Conservation (phyloP, 331 rosid genomes). For the Arachis monticola region DNA sequence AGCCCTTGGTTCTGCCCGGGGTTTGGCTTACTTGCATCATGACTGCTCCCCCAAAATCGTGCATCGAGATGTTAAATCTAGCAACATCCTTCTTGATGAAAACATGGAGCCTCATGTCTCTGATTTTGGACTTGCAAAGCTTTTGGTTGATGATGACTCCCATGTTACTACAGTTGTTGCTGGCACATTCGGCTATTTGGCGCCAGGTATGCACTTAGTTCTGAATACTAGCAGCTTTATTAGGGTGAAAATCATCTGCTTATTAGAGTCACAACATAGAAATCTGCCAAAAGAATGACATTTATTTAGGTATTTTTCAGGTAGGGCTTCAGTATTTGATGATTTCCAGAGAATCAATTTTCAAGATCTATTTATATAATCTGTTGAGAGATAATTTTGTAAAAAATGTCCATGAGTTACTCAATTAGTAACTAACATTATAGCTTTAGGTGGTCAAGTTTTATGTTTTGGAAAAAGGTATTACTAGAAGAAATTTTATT, state of each 20-base stretch:
- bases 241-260: not conserved
- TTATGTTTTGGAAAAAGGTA: too few relatives aligned
- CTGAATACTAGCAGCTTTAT: not conserved
- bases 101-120: slow-evolving; percentile 81
- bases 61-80: slow-evolving; percentile 86
- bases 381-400: not conserved
- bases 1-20: slow-evolving; percentile 87
- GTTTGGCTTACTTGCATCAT: slow-evolving; percentile 78
- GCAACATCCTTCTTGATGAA: slow-evolving; percentile 84
- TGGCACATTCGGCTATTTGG: slow-evolving; percentile 88
- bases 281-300: not conserved
- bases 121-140: slow-evolving; percentile 91
- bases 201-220: slow-evolving; percentile 64
- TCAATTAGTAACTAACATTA: not conserved
- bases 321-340: not conserved
- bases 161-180: slow-evolving; percentile 93
- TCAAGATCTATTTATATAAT: not conserved
- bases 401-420: not conserved
- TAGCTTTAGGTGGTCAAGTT: not conserved
- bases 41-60: slow-evolving; percentile 83
- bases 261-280: not conserved
- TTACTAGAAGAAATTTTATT: too few relatives aligned
- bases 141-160: slow-evolving; percentile 83
- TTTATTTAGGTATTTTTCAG: too few relatives aligned
- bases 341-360: not conserved